Percentiles rank a stretch among this genome's conserved stretches.
These are phyloP conservation scores for Biancaea sappan DNA, from an alignment of 306 rosid species.

Conservation along the genomic window DNA sequence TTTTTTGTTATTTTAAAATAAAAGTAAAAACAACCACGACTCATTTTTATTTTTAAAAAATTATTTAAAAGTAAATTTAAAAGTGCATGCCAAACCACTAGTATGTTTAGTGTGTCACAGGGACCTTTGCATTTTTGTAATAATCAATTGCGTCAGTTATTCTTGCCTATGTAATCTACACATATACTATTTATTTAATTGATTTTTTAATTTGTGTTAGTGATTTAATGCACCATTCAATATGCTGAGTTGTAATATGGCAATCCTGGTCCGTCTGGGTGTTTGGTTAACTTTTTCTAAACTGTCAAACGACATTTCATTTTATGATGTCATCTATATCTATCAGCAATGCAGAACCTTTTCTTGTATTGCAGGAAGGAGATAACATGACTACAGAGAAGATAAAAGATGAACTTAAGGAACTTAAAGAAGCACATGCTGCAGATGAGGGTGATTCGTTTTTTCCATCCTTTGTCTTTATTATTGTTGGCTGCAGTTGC, in stretches of 20 bases:
- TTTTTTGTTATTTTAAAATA: too few relatives aligned
- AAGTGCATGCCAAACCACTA: too few relatives aligned
- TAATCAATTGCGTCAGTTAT: conserved; percentile 15
- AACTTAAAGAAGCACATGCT: conserved; percentile 86
- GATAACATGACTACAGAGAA: conserved; percentile 81
- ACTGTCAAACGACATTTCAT: background rate
- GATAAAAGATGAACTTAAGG: conserved; percentile 76
- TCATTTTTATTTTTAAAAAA: too few relatives aligned
- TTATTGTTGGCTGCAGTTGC: background rate
- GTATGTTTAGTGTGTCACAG: background rate
- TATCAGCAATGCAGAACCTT: background rate
- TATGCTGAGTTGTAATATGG: conserved; percentile 5
- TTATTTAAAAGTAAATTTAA: too few relatives aligned
- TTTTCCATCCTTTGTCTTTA: conserved; percentile 1
- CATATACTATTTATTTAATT: conserved; percentile 2
- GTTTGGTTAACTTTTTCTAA: conserved; percentile 1
- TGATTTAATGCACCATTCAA: background rate
- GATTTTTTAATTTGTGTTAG: background rate
- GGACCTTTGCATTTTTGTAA: conserved; percentile 8
- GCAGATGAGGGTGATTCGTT: conserved; percentile 79
- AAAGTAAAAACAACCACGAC: too few relatives aligned
- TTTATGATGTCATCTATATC: background rate
- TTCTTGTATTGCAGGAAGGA: conserved; percentile 63
- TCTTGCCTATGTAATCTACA: background rate
- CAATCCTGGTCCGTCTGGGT: background rate